Evolutionary conservation across 2,329 filamentous ascomycete species (phyloP).

Genomic region (Trichoderma sp.): DNA sequence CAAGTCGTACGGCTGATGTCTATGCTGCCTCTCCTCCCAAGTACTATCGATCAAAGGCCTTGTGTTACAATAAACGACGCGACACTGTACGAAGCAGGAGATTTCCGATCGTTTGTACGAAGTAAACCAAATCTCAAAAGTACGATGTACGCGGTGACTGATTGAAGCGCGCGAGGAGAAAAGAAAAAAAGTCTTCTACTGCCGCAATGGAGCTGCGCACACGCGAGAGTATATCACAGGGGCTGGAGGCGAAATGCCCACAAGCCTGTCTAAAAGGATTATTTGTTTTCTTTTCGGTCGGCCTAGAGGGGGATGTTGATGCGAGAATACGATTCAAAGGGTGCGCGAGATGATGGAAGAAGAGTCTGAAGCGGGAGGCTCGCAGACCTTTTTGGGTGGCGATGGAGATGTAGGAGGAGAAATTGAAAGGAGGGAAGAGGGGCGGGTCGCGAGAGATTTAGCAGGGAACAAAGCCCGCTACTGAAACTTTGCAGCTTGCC

Average conservation of each 20-base stretch:
- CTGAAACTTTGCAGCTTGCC: constrained; percentile 13
- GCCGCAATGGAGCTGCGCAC: constrained; percentile 19
- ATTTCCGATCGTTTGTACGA: constrained; percentile 22
- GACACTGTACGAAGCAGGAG: constrained; percentile 19
- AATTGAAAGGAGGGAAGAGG: constrained; percentile 18
- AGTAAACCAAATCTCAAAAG: constrained; percentile 18
- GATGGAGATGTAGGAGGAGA: constrained; percentile 19
- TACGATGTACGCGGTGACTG: constrained; percentile 22
- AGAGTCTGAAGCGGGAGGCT: not conserved
- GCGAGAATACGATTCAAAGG: constrained; percentile 5
- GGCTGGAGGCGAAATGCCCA: constrained; percentile 14
- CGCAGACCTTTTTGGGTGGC: not conserved
- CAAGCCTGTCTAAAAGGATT: constrained; percentile 6
- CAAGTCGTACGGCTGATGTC: constrained; percentile 17
- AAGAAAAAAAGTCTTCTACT: constrained; percentile 25
- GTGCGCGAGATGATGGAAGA: not conserved
- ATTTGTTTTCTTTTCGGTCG: constrained; percentile 11
- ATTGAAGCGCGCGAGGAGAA: constrained; percentile 18
- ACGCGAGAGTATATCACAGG: constrained; percentile 22
- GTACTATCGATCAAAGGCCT: constrained; percentile 18
- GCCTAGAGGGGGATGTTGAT: not conserved
- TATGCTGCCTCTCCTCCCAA: constrained; percentile 11
- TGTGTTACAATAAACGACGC: constrained; percentile 20
- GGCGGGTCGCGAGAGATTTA: constrained; percentile 15
- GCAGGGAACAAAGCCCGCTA: not conserved